These are phyloP conservation scores for Boletus rubroflammeus DNA, from an alignment of 768 basidiomycete genomes.

Conservation along the genomic window DNA sequence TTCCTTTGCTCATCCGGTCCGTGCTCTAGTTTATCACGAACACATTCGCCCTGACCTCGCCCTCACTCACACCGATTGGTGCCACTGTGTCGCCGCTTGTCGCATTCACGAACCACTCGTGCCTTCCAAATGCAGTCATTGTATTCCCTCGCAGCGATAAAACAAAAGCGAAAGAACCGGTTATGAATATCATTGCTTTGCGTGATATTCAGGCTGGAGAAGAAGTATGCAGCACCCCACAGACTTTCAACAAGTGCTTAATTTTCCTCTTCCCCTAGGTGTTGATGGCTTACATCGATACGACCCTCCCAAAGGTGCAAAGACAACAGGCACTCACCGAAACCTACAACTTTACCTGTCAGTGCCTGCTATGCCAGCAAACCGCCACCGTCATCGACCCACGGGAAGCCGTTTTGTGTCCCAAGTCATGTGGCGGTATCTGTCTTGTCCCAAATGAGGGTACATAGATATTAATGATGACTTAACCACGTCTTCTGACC, in stretches of 20 bases:
- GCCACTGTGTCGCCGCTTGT: constrained; percentile 76
- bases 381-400: constrained; percentile 44
- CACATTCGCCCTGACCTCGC: constrained; percentile 80
- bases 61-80: constrained; percentile 77
- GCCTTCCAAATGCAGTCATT: constrained; percentile 84
- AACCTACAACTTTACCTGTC: constrained; percentile 78
- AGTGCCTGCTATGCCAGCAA: constrained; percentile 54
- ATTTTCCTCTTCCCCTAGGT: constrained; percentile 44
- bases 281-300: constrained; percentile 80
- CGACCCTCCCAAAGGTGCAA: constrained; percentile 57
- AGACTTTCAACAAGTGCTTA: neutral
- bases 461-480: constrained; percentile 20
- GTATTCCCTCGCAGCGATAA: constrained; percentile 70
- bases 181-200: constrained; percentile 72
- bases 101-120: constrained; percentile 87
- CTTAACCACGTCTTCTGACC: neutral
- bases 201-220: constrained; percentile 59
- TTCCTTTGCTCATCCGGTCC: neutral
- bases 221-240: constrained; percentile 48
- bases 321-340: constrained; percentile 59
- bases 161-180: constrained; percentile 44
- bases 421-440: constrained; percentile 61
- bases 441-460: constrained; percentile 63
- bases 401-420: constrained; percentile 66
- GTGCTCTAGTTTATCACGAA: constrained; percentile 81